These are phyloP conservation scores for Cryptosporidium muris DNA, from an alignment of 169 alveolate genomes.

Conservation along the genomic window DNA sequence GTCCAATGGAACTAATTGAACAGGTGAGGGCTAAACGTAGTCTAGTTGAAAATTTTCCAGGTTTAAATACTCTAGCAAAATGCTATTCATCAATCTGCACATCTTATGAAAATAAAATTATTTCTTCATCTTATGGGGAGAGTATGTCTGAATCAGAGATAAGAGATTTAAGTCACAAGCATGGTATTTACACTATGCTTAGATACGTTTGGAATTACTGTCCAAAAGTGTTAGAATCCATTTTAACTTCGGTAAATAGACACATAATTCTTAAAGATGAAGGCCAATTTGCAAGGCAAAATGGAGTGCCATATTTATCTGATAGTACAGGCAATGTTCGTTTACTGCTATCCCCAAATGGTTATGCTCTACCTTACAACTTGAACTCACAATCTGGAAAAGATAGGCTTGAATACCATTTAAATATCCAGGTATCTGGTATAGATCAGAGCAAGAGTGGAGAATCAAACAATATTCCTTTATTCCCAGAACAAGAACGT, in stretches of 20 bases:
- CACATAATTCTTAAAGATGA: slow-evolving; percentile 15
- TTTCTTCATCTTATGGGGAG: background rate
- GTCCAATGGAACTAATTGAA: slow-evolving; percentile 23
- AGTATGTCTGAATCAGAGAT: background rate
- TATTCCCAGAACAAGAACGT: slow-evolving; percentile 38
- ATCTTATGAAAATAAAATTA: slow-evolving; percentile 29
- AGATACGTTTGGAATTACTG: slow-evolving; percentile 32
- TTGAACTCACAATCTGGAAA: slow-evolving; percentile 38
- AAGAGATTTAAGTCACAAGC: slow-evolving; percentile 23
- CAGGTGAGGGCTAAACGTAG: slow-evolving; percentile 13
- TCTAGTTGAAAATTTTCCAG: slow-evolving; percentile 10
- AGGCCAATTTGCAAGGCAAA: slow-evolving; percentile 8
- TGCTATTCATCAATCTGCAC: slow-evolving; percentile 24
- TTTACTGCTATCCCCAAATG: slow-evolving; percentile 26
- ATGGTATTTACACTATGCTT: slow-evolving; percentile 11
- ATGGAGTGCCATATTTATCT: slow-evolving; percentile 37
- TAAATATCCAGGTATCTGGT: slow-evolving; percentile 13
- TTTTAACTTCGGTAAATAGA: slow-evolving; percentile 46
- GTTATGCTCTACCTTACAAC: slow-evolving; percentile 48
- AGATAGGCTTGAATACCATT: slow-evolving; percentile 28
- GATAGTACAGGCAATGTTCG: slow-evolving; percentile 49
- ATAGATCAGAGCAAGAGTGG: slow-evolving; percentile 7
- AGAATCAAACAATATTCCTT: slow-evolving; percentile 9
- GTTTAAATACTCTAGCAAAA: slow-evolving; percentile 21
- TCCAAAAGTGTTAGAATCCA: slow-evolving; percentile 30